Conservation (phyloP, 768 basidiomycete species). For the Rhodotorula kratochvilovae region DNA sequence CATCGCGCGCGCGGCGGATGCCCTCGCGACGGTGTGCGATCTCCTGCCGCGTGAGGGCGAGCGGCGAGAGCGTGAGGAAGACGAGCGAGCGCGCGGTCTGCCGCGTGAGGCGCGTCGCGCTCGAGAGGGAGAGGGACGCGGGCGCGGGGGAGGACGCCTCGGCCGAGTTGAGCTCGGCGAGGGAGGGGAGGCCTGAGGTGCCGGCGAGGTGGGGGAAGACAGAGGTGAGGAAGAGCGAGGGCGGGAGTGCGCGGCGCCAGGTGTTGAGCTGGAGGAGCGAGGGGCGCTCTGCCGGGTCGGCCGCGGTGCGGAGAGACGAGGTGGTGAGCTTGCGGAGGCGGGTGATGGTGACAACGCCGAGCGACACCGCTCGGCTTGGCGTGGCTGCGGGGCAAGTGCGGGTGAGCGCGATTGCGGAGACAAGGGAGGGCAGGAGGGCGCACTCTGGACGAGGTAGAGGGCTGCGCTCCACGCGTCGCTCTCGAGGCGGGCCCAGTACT, state of each 20-base stretch:
- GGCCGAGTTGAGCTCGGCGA: slow-evolving; percentile 1
- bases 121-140: slow-evolving; percentile 5
- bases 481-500: slow-evolving; percentile 77
- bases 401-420: too few relatives aligned
- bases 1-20: slow-evolving; percentile 63
- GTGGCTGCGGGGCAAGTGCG: too few relatives aligned
- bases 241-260: slow-evolving; percentile 51
- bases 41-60: slow-evolving; percentile 65
- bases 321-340: slow-evolving; percentile 49
- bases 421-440: too few relatives aligned
- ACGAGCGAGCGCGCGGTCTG: slow-evolving; percentile 37
- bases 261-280: slow-evolving; percentile 54
- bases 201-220: slow-evolving; percentile 63
- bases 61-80: slow-evolving; percentile 53
- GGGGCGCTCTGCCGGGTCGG: slow-evolving; percentile 50
- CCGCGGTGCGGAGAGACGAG: slow-evolving; percentile 50
- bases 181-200: slow-evolving; percentile 42
- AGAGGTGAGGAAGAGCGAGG: slow-evolving; percentile 54
- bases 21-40: slow-evolving; percentile 59
- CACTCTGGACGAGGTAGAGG: slow-evolving; percentile 71
- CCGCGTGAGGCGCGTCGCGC: slow-evolving; percentile 20
- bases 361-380: slow-evolving; percentile 52
- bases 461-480: slow-evolving; percentile 58
- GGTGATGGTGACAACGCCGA: slow-evolving; percentile 37
- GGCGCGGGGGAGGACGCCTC: not conserved